A percentile compares a stretch with the other conserved stretches of the same genome.
These are phyloP conservation scores for Panaeolus papilionaceus DNA, from an alignment of 768 basidiomycete genomes.

Conservation along the genomic window DNA sequence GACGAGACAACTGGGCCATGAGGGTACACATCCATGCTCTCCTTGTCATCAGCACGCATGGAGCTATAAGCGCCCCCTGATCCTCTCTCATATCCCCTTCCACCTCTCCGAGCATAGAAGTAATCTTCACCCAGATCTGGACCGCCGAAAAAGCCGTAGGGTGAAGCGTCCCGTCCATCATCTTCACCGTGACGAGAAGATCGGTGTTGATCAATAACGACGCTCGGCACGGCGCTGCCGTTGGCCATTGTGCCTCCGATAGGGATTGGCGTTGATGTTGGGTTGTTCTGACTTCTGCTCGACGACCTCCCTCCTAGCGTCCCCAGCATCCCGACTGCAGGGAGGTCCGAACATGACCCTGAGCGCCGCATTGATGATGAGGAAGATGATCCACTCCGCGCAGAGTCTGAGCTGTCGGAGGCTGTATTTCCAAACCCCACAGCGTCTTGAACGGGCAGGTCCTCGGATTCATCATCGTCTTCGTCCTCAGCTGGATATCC, in stretches of 20 bases:
- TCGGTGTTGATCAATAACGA: conserved; percentile 20
- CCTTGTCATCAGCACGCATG: conserved; percentile 31
- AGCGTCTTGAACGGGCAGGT: neutral
- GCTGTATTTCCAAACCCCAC: neutral
- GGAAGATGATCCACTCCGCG: conserved; percentile 2
- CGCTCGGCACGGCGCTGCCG: conserved; percentile 20
- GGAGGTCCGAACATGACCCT: conserved; percentile 9
- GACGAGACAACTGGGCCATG: neutral
- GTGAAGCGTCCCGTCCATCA: conserved; percentile 36
- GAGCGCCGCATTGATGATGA: conserved; percentile 13
- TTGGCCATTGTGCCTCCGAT: conserved; percentile 15
- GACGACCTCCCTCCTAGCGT: neutral
- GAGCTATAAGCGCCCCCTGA: conserved; percentile 14
- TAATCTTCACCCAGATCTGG: conserved; percentile 62
- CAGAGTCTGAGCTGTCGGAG: neutral
- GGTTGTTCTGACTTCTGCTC: neutral
- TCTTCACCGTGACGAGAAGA: conserved; percentile 18
- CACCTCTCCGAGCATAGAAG: conserved; percentile 35
- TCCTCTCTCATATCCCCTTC: conserved; percentile 25
- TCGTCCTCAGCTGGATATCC: conserved; percentile 25
- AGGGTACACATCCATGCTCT: conserved; percentile 23
- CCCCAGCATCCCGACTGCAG: neutral
- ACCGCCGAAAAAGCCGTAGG: conserved; percentile 66
- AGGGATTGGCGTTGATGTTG: conserved; percentile 18
- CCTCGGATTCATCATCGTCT: conserved; percentile 14